Percentiles rank a stretch among this genome's conserved stretches.
phyloP scores from a whole-genome alignment of 345 rosid species.

The Hypericum androsaemum region DNA sequence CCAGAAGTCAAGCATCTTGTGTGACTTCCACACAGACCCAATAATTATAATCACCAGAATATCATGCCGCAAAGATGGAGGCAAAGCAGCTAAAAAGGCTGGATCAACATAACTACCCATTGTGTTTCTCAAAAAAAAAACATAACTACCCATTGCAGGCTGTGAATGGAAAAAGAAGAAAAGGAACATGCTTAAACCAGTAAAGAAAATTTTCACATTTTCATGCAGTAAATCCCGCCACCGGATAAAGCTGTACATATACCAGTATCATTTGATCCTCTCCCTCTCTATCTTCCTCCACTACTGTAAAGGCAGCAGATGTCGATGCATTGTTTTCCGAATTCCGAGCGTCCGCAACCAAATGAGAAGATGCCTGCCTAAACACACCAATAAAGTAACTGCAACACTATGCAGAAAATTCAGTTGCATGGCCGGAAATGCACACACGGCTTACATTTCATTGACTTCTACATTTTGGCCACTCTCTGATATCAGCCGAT shows the following conservation, averaged over 20 bases:
- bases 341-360: not conserved
- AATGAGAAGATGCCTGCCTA: conserved; percentile 4
- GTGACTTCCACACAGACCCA: not conserved
- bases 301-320: not conserved
- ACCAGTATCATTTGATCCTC: conserved; percentile 2
- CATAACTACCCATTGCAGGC: conserved; percentile 15
- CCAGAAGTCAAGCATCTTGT: too few species aligned
- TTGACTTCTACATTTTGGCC: not conserved
- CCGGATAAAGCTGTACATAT: not conserved
- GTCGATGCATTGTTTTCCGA: conserved; percentile 1
- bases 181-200: not conserved
- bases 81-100: conserved; percentile 19
- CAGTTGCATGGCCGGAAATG: not conserved
- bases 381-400: not conserved
- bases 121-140: too few species aligned
- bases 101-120: conserved; percentile 19
- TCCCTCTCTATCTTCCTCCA: conserved; percentile 1
- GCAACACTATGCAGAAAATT: not conserved
- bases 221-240: not conserved
- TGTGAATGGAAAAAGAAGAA: not conserved
- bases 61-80: conserved; percentile 9
- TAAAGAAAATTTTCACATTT: not conserved
- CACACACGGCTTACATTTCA: not conserved
- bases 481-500: not conserved
- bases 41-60: not conserved